Percentiles rank a stretch among this genome's conserved stretches.
Evolutionary conservation across 306 rosid genomes (phyloP).

Genomic region (Datisca glomerata): DNA sequence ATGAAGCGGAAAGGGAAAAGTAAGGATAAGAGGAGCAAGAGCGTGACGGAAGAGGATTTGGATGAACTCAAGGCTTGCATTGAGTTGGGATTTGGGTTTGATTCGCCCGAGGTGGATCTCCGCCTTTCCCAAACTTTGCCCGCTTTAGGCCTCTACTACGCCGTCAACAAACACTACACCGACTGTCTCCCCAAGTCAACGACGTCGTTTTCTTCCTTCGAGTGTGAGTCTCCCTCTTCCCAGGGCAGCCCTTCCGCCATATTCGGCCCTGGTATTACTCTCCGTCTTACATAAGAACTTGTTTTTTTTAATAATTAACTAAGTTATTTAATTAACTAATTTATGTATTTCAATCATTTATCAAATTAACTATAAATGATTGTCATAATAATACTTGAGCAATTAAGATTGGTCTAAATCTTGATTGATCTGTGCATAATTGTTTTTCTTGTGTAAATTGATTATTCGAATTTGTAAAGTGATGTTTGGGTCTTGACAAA

Average conservation of each 20-base stretch:
- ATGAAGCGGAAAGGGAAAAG: constrained; percentile 27
- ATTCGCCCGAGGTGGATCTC: constrained; percentile 40
- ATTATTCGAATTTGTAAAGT: no score
- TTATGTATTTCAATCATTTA: no score
- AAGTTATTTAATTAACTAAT: no score
- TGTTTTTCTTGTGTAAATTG: no score
- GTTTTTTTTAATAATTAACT: no score
- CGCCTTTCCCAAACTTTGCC: constrained; percentile 45
- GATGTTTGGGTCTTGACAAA: no score
- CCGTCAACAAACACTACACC: constrained; percentile 36
- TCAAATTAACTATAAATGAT: no score
- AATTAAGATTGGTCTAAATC: no score
- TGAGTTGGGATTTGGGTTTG: constrained; percentile 66
- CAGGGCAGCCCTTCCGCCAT: constrained; percentile 18
- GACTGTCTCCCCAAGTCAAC: constrained; percentile 6
- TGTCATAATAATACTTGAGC: no score
- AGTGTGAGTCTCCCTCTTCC: constrained; percentile 17
- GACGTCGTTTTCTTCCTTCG: constrained; percentile 17
- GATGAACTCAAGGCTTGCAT: constrained; percentile 70
- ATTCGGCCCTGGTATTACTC: constrained; percentile 31
- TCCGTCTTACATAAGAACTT: background rate
- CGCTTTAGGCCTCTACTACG: constrained; percentile 46
- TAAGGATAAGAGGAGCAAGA: constrained; percentile 16
- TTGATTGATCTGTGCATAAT: no score
- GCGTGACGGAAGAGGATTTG: constrained; percentile 55